phyloP scores from a whole-genome alignment of 345 rosid species.

The Iberis pinnata region DNA sequence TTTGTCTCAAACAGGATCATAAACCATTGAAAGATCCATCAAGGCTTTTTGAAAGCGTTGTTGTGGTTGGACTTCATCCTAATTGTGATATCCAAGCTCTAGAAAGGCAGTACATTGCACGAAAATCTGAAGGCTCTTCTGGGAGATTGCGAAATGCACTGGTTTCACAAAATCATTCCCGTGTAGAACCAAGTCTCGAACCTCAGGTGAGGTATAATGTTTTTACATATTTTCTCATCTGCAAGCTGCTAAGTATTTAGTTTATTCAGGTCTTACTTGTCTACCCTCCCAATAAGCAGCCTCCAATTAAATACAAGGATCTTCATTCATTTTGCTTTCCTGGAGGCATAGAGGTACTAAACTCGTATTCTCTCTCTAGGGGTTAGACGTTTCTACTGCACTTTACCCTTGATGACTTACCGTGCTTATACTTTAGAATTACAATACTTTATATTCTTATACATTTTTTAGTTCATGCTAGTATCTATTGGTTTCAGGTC shows the following conservation, averaged over 20 bases:
- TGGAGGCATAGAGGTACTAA: constrained; percentile 76
- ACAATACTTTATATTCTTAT: background rate
- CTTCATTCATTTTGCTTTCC: constrained; percentile 92
- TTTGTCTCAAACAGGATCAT: constrained; percentile 52
- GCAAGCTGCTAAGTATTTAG: constrained; percentile 20
- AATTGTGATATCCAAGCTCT: constrained; percentile 76
- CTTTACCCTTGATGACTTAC: constrained; percentile 6
- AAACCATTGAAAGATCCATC: constrained; percentile 74
- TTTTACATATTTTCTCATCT: background rate
- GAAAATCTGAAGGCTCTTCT: constrained; percentile 53
- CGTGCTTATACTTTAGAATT: background rate
- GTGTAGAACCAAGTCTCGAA: constrained; percentile 67
- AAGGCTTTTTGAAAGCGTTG: constrained; percentile 86
- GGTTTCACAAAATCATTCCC: constrained; percentile 56
- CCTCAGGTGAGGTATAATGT: constrained; percentile 56
- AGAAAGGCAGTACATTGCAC: constrained; percentile 48
- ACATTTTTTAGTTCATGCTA: background rate
- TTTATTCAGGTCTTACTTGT: constrained; percentile 72
- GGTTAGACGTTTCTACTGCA: background rate
- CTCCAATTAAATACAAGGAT: constrained; percentile 79
- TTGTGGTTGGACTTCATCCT: constrained; percentile 91
- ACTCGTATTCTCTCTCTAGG: background rate
- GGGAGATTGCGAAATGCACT: constrained; percentile 52
- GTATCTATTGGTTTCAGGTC: constrained; percentile 46
- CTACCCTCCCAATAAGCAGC: constrained; percentile 78